Conservation (phyloP, 345 rosid genomes). For the Anastatica hierochuntica region DNA sequence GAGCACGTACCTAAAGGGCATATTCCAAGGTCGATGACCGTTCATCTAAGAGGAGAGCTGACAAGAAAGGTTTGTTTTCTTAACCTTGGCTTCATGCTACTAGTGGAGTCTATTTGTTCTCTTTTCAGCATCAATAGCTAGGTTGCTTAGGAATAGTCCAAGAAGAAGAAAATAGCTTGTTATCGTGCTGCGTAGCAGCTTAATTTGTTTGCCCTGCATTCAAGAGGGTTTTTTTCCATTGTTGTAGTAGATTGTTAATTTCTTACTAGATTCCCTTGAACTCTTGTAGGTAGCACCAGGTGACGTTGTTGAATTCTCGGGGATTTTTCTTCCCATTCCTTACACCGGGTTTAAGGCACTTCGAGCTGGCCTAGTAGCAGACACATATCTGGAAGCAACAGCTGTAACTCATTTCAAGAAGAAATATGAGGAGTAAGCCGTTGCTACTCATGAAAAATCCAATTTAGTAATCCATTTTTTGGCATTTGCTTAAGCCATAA, state of each 20-base stretch:
- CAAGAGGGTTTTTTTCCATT: not conserved
- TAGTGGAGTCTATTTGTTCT: conserved; percentile 1
- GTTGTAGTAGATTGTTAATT: not conserved
- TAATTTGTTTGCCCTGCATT: not conserved
- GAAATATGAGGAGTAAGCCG: conserved; percentile 89
- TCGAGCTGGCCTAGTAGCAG: conserved; percentile 98
- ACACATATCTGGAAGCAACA: conserved; percentile 87
- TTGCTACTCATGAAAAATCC: not conserved
- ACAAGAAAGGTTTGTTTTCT: conserved; percentile 77
- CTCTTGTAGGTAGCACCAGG: conserved; percentile 79
- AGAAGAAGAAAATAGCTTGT: too few relatives aligned
- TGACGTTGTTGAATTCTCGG: conserved; percentile 92
- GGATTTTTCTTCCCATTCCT: conserved; percentile 97
- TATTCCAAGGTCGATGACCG: conserved; percentile 88
- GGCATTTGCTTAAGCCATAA: not conserved
- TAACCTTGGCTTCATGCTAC: conserved; percentile 2
- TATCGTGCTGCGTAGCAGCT: not conserved
- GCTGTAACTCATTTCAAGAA: conserved; percentile 88
- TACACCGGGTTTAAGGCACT: conserved; percentile 90
- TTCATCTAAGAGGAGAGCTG: conserved; percentile 95
- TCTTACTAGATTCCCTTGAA: not conserved
- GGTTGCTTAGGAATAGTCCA: not conserved
- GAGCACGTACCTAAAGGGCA: conserved; percentile 99
- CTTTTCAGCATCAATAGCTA: not conserved
- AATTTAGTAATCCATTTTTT: not conserved